Evolutionary conservation across 345 rosid species (phyloP).

Genomic region (Combretum micranthum): DNA sequence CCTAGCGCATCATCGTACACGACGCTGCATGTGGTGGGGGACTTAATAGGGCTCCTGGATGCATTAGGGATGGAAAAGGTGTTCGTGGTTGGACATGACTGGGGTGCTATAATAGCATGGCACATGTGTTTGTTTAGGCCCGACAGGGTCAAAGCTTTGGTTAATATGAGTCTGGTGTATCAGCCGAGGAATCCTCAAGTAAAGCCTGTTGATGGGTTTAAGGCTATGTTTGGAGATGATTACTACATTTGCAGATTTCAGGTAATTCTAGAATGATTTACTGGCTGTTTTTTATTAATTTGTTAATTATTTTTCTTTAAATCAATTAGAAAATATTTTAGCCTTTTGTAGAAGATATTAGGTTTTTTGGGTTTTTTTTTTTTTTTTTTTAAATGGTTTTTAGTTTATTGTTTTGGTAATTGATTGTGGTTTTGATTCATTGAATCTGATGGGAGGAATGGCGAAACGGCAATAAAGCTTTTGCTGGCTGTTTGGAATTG

Average conservation of each 20-base stretch:
- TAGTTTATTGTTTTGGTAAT: too few relatives aligned
- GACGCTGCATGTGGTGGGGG: slow-evolving; percentile 23
- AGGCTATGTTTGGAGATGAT: slow-evolving; percentile 55
- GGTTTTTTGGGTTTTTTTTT: too few relatives aligned
- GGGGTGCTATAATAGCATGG: slow-evolving; percentile 78
- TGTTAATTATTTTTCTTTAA: too few relatives aligned
- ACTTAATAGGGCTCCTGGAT: slow-evolving; percentile 26
- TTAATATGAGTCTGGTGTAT: slow-evolving; percentile 44
- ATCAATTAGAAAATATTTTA: too few relatives aligned
- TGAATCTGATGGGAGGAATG: too few relatives aligned
- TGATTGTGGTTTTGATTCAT: too few relatives aligned
- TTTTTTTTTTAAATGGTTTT: too few relatives aligned
- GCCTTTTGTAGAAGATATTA: too few relatives aligned
- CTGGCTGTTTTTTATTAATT: too few relatives aligned
- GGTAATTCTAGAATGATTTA: slow-evolving; percentile 29
- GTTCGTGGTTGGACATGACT: slow-evolving; percentile 71
- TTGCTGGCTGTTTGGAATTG: too few relatives aligned
- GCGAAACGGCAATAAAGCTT: too few relatives aligned
- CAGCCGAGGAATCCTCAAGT: slow-evolving; percentile 38
- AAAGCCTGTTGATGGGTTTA: slow-evolving; percentile 34
- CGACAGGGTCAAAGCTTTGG: slow-evolving; percentile 64
- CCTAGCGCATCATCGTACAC: slow-evolving; percentile 34
- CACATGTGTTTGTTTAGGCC: slow-evolving; percentile 49
- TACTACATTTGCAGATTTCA: slow-evolving; percentile 72
- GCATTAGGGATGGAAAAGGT: slow-evolving; percentile 30